Evolutionary conservation across 2,329 filamentous ascomycete species (phyloP), one percentile per base, ranked within the genome.

Genomic region (Elsinoe perseae): DNA sequence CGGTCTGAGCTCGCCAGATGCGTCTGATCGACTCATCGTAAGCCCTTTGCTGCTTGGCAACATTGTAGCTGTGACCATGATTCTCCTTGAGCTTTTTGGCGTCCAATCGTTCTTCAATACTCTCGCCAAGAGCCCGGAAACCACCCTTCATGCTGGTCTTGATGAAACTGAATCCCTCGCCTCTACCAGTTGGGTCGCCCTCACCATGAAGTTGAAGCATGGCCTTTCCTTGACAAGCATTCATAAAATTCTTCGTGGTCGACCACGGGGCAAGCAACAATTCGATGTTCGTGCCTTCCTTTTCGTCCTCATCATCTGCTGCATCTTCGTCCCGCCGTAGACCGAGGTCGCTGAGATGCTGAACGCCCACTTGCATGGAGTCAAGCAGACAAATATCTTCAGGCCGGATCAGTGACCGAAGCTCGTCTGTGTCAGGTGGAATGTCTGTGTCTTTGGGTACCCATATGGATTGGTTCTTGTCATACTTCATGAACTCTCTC

Each of bases 101-200:
- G 67, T 91, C 88, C 61, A 93, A 83, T 68, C 91, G 89, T 60
- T 91, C 87, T 65, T 89, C 87, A 59, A 91, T 88, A 65, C 89
- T 91, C 69, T 95, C 89, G 18, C 89, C 90, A 23, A 95, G 81
- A 18, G 90, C 86, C 66, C 91, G 89, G 70, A 96, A 98, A 0
- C 93, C 93, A 60, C 93, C 93, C 72, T 98, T 98, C 93, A 98
- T 98, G 1, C 89, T 95, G 0, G 91, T 96, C 67, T 93, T 90
- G 70, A 98, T 91, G 70, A 98, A 96, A 68, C 89, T 96, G 75
- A 97, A 95, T 2, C 89, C 93, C 58, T 96, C 84, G 1, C 93
- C 93, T 64, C 91, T 87, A 21, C 90, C 90, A 0, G 92, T 95
- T 2, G 93, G 93, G 67, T 98, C 93, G 56, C 93, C 93, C 62